Conservation (phyloP, 805 yeast species). For the Wickerhamomyces alni region DNA sequence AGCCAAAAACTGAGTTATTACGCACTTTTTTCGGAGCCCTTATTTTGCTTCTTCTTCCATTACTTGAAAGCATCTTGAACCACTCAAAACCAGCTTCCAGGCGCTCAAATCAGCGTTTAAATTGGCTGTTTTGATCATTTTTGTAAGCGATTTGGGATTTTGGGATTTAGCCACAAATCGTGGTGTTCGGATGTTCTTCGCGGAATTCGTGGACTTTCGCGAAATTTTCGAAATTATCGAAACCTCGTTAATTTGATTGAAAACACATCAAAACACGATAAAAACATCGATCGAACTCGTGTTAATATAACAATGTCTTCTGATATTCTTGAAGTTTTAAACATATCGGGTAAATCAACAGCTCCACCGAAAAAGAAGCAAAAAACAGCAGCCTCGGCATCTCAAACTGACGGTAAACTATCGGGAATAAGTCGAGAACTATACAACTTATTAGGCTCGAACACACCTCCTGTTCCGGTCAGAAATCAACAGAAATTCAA, state of each 20-base stretch:
- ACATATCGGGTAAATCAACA: constrained; percentile 40
- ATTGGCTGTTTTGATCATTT: no score
- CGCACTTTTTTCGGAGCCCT: constrained; percentile 54
- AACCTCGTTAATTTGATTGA: constrained; percentile 20
- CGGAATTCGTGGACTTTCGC: neutral
- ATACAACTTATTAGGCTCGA: constrained; percentile 83
- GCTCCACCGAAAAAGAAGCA: constrained; percentile 5
- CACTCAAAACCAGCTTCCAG: neutral
- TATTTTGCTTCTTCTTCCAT: constrained; percentile 48
- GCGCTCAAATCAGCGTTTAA: neutral
- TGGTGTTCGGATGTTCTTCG: neutral
- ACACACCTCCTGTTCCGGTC: constrained; percentile 79
- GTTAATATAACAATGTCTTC: constrained; percentile 28
- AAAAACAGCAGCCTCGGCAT: constrained; percentile 3
- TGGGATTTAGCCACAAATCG: neutral
- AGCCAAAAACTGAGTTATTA: no score
- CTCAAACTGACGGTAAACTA: constrained; percentile 18
- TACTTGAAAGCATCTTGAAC: constrained; percentile 15
- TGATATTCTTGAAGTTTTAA: constrained; percentile 74
- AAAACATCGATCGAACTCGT: neutral
- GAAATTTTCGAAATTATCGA: neutral
- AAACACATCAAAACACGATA: neutral
- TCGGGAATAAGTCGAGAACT: constrained; percentile 87
- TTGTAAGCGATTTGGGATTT: no score
- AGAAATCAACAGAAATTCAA: constrained; percentile 48